These are phyloP conservation scores for Candida khao-thaluensis DNA, from an alignment of 805 yeast species.

Conservation along the genomic window DNA sequence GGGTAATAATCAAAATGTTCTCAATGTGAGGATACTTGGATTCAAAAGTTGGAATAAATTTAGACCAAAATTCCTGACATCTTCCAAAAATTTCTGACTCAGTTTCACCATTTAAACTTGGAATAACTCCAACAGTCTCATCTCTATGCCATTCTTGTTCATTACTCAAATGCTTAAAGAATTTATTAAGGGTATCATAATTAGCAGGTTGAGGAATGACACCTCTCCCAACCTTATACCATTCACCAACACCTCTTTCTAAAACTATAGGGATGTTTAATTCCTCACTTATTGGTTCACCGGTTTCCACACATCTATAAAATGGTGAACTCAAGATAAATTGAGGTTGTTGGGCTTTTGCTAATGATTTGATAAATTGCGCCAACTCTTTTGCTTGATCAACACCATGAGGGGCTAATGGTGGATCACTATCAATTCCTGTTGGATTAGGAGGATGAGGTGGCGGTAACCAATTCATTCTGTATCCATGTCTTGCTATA, in stretches of 20 bases:
- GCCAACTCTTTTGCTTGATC: constrained; percentile 85
- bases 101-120: constrained; percentile 70
- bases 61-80: constrained; percentile 51
- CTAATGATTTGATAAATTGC: constrained; percentile 44
- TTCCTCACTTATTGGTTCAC: constrained; percentile 61
- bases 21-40: constrained; percentile 56
- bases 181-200: constrained; percentile 44
- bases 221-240: constrained; percentile 74
- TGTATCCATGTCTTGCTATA: constrained; percentile 82
- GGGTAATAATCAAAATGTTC: constrained; percentile 73
- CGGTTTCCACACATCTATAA: constrained; percentile 84
- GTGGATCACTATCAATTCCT: constrained; percentile 87
- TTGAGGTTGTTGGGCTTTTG: constrained; percentile 59
- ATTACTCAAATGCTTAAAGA: constrained; percentile 50
- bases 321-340: constrained; percentile 80
- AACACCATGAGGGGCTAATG: constrained; percentile 82
- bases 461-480: constrained; percentile 77
- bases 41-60: constrained; percentile 60
- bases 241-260: constrained; percentile 89
- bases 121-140: constrained; percentile 58
- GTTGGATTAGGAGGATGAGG: constrained; percentile 84
- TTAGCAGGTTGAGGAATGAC: constrained; percentile 71
- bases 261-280: constrained; percentile 59
- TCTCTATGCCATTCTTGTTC: constrained; percentile 38
- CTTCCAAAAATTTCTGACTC: constrained; percentile 68